A percentile compares a stretch with the other conserved stretches of the same genome.
Evolutionary conservation across 202 grass and related monocot species (phyloP).

Genomic region (Elaeis oleifera): DNA sequence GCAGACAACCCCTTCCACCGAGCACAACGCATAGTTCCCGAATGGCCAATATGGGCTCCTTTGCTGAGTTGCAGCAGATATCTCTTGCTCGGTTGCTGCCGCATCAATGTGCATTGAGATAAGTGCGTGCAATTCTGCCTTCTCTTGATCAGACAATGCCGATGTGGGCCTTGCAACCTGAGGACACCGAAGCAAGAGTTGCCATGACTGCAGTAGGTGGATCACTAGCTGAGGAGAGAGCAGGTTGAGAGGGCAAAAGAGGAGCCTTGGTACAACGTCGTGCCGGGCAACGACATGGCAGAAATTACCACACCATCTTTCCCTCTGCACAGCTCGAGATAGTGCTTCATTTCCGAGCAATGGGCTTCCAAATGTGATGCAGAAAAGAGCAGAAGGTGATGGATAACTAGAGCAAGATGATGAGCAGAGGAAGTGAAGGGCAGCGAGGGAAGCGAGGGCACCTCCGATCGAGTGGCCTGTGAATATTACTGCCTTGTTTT

Average conservation of each 20-base stretch:
- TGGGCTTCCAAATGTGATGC: slow-evolving; percentile 79
- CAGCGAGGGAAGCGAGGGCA: slow-evolving; percentile 42
- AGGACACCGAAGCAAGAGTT: slow-evolving; percentile 11
- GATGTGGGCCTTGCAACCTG: not conserved
- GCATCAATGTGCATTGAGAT: slow-evolving; percentile 32
- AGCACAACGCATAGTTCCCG: slow-evolving; percentile 69
- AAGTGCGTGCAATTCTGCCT: slow-evolving; percentile 34
- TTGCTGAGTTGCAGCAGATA: not conserved
- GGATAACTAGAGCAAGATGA: slow-evolving; percentile 33
- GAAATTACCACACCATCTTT: slow-evolving; percentile 70
- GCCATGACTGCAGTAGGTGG: slow-evolving; percentile 5
- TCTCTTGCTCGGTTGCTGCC: slow-evolving; percentile 34
- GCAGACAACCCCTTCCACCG: slow-evolving; percentile 55
- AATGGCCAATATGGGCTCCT: slow-evolving; percentile 52
- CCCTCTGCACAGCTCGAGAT: slow-evolving; percentile 53
- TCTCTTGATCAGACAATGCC: slow-evolving; percentile 28
- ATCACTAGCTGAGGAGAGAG: slow-evolving; percentile 22
- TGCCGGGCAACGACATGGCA: slow-evolving; percentile 71
- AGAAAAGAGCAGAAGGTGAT: slow-evolving; percentile 40
- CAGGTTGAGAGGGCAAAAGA: slow-evolving; percentile 54
- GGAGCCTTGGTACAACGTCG: slow-evolving; percentile 66
- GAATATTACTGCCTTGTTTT: slow-evolving; percentile 68
- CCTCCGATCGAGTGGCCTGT: slow-evolving; percentile 86
- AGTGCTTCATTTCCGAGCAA: slow-evolving; percentile 63
- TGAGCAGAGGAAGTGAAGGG: slow-evolving; percentile 71